These are phyloP conservation scores for Vicia faba DNA, from an alignment of 306 rosid species.

Conservation along the genomic window DNA sequence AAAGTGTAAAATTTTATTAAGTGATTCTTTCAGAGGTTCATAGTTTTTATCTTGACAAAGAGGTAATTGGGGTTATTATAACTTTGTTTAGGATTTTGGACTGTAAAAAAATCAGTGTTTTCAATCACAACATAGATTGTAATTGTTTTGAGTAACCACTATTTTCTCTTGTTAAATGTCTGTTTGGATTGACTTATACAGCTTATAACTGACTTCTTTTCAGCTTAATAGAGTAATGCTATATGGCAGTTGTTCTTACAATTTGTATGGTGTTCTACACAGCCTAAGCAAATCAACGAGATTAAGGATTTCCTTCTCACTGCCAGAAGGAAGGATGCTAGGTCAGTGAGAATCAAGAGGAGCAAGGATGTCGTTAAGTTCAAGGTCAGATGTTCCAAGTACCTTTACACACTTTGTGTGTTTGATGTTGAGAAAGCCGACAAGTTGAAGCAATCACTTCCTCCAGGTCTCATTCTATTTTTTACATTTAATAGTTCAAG, in stretches of 20 bases:
- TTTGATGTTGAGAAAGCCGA: slow-evolving; percentile 80
- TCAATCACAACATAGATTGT: neutral
- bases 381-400: slow-evolving; percentile 87
- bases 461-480: slow-evolving; percentile 52
- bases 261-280: neutral
- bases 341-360: slow-evolving; percentile 80
- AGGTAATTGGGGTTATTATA: neutral
- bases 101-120: neutral
- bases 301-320: slow-evolving; percentile 92
- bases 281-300: slow-evolving; percentile 96
- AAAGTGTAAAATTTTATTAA: neutral
- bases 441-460: slow-evolving; percentile 93
- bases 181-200: neutral
- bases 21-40: neutral
- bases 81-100: neutral
- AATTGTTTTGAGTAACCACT: too few species aligned
- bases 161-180: too few species aligned
- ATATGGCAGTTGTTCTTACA: neutral
- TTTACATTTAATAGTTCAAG: too few species aligned
- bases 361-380: slow-evolving; percentile 84
- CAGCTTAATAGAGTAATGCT: neutral
- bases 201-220: neutral
- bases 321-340: slow-evolving; percentile 89
- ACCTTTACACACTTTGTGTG: slow-evolving; percentile 87
- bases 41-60: neutral